These are phyloP conservation scores for Yamagishiella unicocca DNA, from an alignment of 139 green algal species.

Conservation along the genomic window DNA sequence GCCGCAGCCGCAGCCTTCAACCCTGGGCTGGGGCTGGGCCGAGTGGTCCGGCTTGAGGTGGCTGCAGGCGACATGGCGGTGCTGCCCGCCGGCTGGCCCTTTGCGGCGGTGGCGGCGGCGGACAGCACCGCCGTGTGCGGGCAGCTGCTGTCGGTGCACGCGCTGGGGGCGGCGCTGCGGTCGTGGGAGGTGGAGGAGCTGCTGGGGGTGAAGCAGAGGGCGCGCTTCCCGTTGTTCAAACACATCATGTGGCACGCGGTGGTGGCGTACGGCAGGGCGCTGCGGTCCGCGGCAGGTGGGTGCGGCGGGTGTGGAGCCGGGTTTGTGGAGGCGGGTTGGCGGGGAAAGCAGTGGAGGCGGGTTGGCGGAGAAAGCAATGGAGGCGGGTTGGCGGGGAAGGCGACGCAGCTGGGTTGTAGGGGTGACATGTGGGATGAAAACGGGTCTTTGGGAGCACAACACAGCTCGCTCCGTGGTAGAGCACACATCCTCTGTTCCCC, in stretches of 20 bases:
- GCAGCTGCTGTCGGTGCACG: conserved; percentile 37
- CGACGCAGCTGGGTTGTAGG: no score
- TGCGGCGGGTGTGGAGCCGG: not conserved
- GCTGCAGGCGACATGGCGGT: conserved; percentile 35
- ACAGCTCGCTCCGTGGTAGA: no score
- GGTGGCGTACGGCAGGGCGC: conserved; percentile 17
- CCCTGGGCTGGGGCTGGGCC: not conserved
- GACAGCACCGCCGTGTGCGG: conserved; percentile 37
- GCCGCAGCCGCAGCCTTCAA: no score
- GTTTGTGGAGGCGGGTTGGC: no score
- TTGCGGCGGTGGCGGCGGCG: conserved; percentile 21
- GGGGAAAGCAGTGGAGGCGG: no score
- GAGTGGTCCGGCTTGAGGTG: conserved; percentile 32
- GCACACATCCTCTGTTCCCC: not conserved
- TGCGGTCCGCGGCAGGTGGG: conserved; percentile 49
- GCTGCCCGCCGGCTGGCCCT: conserved; percentile 56
- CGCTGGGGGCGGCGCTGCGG: conserved; percentile 28
- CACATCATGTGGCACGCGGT: conserved; percentile 60
- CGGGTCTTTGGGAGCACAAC: no score
- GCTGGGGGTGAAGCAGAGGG: conserved; percentile 39
- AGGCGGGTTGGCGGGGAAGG: no score
- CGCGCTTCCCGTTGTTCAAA: conserved; percentile 55
- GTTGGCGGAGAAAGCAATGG: no score
- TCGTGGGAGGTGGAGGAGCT: conserved; percentile 52
- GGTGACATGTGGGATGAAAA: no score